Conservation (phyloP, 2,329 filamentous ascomycete species). For the Metarhizium brunneum region DNA sequence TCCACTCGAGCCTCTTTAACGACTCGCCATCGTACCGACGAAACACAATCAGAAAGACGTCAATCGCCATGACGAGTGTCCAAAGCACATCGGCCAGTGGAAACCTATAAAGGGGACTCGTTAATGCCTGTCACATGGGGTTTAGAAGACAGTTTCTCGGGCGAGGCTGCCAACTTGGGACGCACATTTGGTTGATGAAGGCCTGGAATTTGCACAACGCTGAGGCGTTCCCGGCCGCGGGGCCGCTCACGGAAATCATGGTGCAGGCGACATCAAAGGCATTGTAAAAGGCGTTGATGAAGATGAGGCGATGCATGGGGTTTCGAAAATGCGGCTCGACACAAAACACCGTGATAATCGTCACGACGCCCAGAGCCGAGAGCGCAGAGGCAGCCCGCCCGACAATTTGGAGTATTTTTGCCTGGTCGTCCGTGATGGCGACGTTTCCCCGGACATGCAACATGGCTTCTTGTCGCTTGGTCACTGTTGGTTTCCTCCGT, state of each 20-base stretch:
- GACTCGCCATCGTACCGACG: not conserved
- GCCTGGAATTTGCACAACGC: not conserved
- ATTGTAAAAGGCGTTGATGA: not conserved
- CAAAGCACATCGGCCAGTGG: not conserved
- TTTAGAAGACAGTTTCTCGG: too few species aligned
- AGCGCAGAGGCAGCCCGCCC: not conserved
- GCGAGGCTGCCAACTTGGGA: not conserved
- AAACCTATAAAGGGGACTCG: not conserved
- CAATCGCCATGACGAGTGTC: not conserved
- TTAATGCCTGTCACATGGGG: too few species aligned
- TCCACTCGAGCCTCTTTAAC: not conserved
- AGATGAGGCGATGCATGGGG: not conserved
- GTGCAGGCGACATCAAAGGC: not conserved
- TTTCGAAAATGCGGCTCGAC: not conserved
- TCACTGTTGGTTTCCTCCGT: too few species aligned
- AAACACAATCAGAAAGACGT: not conserved
- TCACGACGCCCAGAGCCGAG: not conserved
- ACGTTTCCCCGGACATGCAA: not conserved
- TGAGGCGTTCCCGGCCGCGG: not conserved
- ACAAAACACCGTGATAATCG: not conserved
- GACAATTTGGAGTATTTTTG: not conserved
- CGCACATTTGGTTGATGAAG: not conserved
- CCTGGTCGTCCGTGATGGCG: not conserved
- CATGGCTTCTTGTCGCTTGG: not conserved
- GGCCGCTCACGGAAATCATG: not conserved